Base-by-base conservation (phyloP, 352 stramenopile genomes). In the Achlya hypogyna region DNA sequence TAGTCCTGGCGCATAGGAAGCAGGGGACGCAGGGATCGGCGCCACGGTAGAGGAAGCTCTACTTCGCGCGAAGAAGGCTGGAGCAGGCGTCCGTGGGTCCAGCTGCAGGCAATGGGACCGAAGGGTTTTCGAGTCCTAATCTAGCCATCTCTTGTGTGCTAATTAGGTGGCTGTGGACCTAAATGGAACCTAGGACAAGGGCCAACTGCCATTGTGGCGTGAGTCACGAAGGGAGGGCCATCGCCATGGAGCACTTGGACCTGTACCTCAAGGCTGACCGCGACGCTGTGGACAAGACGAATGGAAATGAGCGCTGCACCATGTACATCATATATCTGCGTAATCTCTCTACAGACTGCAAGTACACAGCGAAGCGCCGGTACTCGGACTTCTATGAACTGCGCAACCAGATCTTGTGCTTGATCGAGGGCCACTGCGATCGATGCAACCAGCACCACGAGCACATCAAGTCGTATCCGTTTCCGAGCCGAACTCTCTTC, bases 341-440 rank as follows among this genome's bases (percentile, higher is more conserved):
- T 62, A 93, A 92, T 67, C 64, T 80, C 63, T 77, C 74, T 32
- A 87, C 78, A 28, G 78, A 82, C 65, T 74, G 74, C 69, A 93
- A 93, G 67, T 88, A 81, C 49, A 81, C 91, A 35, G 85, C 87
- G 43, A 70, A 81, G 34, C 84, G 85, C 18, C 77, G 85, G n/a
- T 93, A 93, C 70, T 92, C 82, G 58, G 82, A 93, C 71, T 93
- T 93, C 62, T 93, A 81, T 72, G 81, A 89, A 70, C 75, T 93
- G 22, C 80, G 85, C 45, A 89, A 91, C 66, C 76, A 93, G 72
- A 79, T 93, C 54, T 82, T 92, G 58, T 83, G 88, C 65, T 78
- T 93, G 34, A 88, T 78, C 12, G 90, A 80, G 78, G 78, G 76
- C 40, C 85, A 93, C 73, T 93, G 85, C 73, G 43, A 71, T 38